Percentiles rank a stretch among this genome's conserved stretches.
phyloP scores from a whole-genome alignment of 192 early-diverging fungal genomes.

The Linnemannia exigua region DNA sequence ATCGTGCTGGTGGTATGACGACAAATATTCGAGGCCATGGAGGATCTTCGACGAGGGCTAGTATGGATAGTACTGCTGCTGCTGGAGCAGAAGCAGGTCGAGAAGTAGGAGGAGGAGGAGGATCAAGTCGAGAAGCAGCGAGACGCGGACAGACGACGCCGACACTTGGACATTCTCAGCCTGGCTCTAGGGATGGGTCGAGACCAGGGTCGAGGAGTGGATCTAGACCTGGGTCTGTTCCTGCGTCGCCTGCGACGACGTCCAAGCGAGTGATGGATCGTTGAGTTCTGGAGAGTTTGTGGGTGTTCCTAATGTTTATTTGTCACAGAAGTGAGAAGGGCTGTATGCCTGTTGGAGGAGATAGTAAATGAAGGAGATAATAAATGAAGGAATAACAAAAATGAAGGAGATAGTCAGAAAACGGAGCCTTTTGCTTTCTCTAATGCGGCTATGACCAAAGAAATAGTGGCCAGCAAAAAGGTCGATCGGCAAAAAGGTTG shows the following conservation, averaged over 20 bases:
- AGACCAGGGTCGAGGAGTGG: conserved; percentile 7
- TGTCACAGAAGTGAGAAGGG: conserved; percentile 42
- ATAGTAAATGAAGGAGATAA: no score
- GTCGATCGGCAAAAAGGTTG: no score
- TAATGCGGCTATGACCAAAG: no score
- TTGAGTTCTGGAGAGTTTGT: background rate
- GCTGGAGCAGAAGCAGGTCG: background rate
- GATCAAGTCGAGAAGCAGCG: background rate
- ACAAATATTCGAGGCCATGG: background rate
- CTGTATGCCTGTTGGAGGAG: no score
- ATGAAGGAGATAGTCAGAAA: no score
- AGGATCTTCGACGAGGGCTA: background rate
- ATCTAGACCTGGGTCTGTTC: conserved; percentile 24
- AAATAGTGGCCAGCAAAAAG: no score
- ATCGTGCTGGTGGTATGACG: conserved; percentile 4
- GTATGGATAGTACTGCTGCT: conserved; percentile 11
- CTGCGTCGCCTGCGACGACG: conserved; percentile 20
- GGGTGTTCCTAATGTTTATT: conserved; percentile 11
- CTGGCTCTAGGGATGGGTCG: conserved; percentile 9
- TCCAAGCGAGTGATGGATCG: conserved; percentile 32
- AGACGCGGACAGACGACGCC: background rate
- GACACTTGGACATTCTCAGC: conserved; percentile 18
- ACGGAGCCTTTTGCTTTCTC: no score
- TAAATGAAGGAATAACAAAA: no score
- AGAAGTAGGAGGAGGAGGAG: background rate